Base-by-base conservation (phyloP, 2,329 filamentous ascomycete genomes). In the Talaromyces sp. region DNA sequence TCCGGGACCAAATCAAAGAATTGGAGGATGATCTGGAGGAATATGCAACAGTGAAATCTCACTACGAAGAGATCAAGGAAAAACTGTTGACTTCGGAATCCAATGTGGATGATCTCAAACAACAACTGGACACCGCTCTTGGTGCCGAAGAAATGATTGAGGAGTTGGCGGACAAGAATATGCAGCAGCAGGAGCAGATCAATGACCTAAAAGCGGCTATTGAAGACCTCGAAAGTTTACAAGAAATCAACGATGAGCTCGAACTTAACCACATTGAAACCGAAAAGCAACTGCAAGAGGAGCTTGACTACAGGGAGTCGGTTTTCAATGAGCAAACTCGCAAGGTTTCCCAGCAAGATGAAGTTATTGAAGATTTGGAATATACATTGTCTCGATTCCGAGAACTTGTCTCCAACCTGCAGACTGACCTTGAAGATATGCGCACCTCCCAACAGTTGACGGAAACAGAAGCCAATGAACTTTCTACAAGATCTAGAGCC, bases 131-230 rank as follows among this genome's bases (percentile, higher is more conserved):
- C 69, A 91, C 90, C 56, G 92, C 92, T 6, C 83, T 95, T 9
- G 91, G 91, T 5, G 91, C 92, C 12, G 95, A 98, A 73, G 90
- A 96, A 67, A 94, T 97, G 85, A 92, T 98, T 64, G 93, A 96
- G 74, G 90, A 96, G 65, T 83, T 99, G 44, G 92, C 90, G 0
- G 91, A 95, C 65, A 89, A 92, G 70, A 97, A 96, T 70, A 88
- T 95, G 80, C 85, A 84, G 65, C 88, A 96, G 72, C 87, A 88
- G 40, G 91, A 96, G 73, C 86, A 92, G 71, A 87, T 97, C 51
- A 89, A 92, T 64, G 89, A 96, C 71, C 84, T 97, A 57, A 89
- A 89, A 69, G 87, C 87, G 18, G 87, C 89, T 7, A 89, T 98
- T 64, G 89, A 93, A 65, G 94, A 98, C 66, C 83, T 98, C 10